These are phyloP conservation scores for Lablab purpureus DNA, from an alignment of 306 rosid genomes.

Conservation along the genomic window DNA sequence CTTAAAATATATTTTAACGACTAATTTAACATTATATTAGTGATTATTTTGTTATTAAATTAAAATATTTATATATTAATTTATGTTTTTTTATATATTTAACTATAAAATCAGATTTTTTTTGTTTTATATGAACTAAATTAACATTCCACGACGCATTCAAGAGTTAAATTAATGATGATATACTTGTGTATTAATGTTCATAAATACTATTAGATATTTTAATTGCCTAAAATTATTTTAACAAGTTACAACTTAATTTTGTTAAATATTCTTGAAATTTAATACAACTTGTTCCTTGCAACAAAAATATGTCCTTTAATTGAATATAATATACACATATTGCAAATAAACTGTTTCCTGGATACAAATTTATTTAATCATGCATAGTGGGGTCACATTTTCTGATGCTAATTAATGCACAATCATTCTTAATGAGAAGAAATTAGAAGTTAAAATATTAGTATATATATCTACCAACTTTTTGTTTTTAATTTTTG, in stretches of 20 bases:
- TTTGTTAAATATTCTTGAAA: neutral
- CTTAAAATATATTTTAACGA: too few relatives aligned
- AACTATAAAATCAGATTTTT: too few relatives aligned
- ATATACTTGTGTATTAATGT: too few relatives aligned
- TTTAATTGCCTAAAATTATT: neutral
- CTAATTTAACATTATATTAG: too few relatives aligned
- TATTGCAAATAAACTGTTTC: conserved; percentile 5
- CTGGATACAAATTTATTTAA: conserved; percentile 1
- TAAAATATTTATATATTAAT: too few relatives aligned
- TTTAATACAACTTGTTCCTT: neutral
- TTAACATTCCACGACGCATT: too few relatives aligned
- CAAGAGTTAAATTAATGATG: too few relatives aligned
- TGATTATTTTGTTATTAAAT: too few relatives aligned
- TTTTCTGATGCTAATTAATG: conserved; percentile 30
- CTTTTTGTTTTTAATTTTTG: conserved; percentile 4
- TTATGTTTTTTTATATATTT: too few relatives aligned
- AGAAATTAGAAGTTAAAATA: conserved; percentile 8
- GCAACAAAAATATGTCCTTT: neutral
- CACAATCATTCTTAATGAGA: conserved; percentile 14
- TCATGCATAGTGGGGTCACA: conserved; percentile 36
- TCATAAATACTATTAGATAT: too few relatives aligned
- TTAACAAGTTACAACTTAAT: neutral
- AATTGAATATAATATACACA: neutral
- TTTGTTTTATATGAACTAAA: too few relatives aligned
- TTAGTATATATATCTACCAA: neutral